Base-by-base conservation (phyloP, 2,329 filamentous ascomycete genomes). In the Daldinia sp. region DNA sequence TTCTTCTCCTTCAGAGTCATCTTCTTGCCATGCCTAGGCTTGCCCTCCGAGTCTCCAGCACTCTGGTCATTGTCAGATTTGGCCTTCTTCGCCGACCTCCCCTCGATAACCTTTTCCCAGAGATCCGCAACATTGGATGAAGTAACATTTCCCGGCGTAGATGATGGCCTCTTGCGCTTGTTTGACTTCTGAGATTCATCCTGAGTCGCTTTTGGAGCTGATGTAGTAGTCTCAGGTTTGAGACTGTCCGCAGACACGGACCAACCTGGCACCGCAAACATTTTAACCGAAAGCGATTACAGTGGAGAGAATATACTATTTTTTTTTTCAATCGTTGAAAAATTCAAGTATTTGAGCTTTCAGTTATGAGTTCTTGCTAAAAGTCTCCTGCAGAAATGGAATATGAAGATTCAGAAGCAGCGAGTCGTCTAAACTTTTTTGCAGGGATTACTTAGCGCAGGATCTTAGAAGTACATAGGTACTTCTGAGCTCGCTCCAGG, bases 261-360 rank as follows among this genome's bases (percentile, higher is more conserved):
- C 94, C 95, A 98, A 74, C 96, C 96, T 76, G 93, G 92, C 33
- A 98, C 94, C 9, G 94, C 91, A 80, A 98, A 98, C 95, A 98
- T 95, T n/a, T 68, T 65, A 46, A 64, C 50, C 23, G 51, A 64
- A 60, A 12, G 18, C 18, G 28, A 15, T 26, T 13, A 28, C 30
- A n/a, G 15, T 10, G 7, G 4, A 37, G 39, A 6, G 2, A 57
- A 26, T 46, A 26, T 39, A 13, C 2, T 48, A 28, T 33, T 4
- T 20, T 2, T 33, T 13, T 39, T 33, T 13, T 39, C 13, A 44
- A 65, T 2, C 20, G 10, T 42, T 1, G 15, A 41, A 6, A 20
- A 26, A 35, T 9, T 13, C 18, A 30, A 39, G 15, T 35, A n/a
- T 20, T 26, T 23, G n/a, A 20, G 71, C 60, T 59, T 62, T 72